Base-by-base conservation (phyloP, 176 grass and related monocot genomes). In the Zoysia japonica region DNA sequence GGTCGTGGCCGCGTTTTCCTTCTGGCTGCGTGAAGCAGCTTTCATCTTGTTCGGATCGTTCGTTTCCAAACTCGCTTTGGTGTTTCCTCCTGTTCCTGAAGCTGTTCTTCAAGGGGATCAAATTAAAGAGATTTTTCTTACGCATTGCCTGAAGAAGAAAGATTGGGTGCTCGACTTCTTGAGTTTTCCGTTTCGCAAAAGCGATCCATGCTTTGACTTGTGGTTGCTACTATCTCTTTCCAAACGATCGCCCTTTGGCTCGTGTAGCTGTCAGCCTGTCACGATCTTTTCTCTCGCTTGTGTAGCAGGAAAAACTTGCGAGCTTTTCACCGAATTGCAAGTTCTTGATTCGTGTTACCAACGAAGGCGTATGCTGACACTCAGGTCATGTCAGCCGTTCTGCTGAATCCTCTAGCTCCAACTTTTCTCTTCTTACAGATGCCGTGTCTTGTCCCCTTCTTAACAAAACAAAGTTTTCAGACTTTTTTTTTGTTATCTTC, bases 231-330 rank as follows among this genome's bases (percentile, higher is more conserved):
- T n/a, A 19, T 61, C 49, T 10, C 48, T 74, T 35, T 82, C 9
- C 35, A 5, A 1, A n/a, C 11, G 8, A 74, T 3, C 45, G 3
- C 17, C 67, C 49, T 61, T 47, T 16, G 38, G 6, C 49, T 60
- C 35, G 14, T 51, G 68, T 73, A 64, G 36, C 79, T 52, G 36
- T 72, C 67, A 53, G 39, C 16, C 47, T 53, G 45, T 52, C 44
- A 11, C 10, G 6, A 39, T 50, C 55, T 61, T 64, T 3, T 28
- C 42, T 7, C 57, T 72, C 72, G 79, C 36, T 82, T 64, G 68
- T 52, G 20, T 72, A 51, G 44, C 53, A 11, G 68, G 17, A 63
- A 63, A 28, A 71, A 40, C 11, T 13, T 54, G 17, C 15, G 13
- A 36, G 0, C 46, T 1, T 47, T 61, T 46, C 54, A 37, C 62